Evolutionary conservation across 2,329 filamentous ascomycete genomes (phyloP), one percentile per base, ranked within the genome.

Genomic region (Lomentospora prolificans): DNA sequence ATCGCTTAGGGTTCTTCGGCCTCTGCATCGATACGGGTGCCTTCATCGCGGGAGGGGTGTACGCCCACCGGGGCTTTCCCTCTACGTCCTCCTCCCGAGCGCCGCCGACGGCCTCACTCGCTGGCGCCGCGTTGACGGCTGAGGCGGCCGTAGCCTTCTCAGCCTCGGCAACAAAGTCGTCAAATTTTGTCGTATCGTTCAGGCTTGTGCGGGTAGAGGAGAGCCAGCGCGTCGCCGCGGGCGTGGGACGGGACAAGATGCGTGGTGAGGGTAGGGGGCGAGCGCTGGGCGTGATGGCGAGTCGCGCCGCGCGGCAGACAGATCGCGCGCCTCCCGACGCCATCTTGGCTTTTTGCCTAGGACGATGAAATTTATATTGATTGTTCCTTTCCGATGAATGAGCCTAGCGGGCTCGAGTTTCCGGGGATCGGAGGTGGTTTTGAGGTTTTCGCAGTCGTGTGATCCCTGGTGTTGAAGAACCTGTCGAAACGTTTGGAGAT

Each of bases 31-130:
- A 84, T 74, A 89, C 80, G 1, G 84, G 81, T 3, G 85, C 85
- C 71, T 85, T 88, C 77, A 89, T 86, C 57, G 72, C 74, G 60
- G 79, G 72, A 8, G 87, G 87, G 6, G 87, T 90, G 64, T 84
- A 78, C 9, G 80, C 76, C 87, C 87, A 90, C 73, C 86, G 77
- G 53, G 86, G 85, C 61, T 36, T 50, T 17, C 24, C 36, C 24
- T 27, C 50, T 30, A 25, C 57, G 9, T 33, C 30, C 30, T 33
- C 30, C 7, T n/a, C n/a, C n/a, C n/a, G n/a, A n/a, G n/a, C n/a
- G 30, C 30, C 30, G n/a, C 50, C 36, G 27, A 28, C 55, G 14
- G 25, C 25, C 39, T n/a, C 24, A 24, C 2, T 6, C 24, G 36
- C 22, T 7, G 14, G 17, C 2, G 51, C n/a, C 4, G 22, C n/a